Evolutionary conservation across 1,284 basidiomycete species (phyloP).

Genomic region (Ceratorhiza oryzae-sativae): DNA sequence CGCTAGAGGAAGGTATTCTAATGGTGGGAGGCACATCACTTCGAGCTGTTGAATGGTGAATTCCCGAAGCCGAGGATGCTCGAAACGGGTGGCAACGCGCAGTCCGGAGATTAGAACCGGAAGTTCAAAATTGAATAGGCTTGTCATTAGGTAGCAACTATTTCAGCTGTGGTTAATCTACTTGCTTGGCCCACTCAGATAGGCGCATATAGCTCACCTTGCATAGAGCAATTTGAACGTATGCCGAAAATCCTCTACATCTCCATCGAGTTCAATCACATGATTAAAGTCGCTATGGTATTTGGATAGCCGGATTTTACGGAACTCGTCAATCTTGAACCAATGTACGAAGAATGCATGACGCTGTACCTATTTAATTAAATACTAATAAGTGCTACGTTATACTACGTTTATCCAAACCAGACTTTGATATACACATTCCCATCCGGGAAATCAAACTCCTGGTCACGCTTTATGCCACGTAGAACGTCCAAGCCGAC

Average conservation of each 20-base stretch:
- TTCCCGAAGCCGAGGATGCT: slow-evolving; percentile 1
- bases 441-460: slow-evolving; percentile 11
- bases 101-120: not conserved
- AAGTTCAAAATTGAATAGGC: not conserved
- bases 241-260: not conserved
- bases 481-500: not conserved
- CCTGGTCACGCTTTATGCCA: not conserved
- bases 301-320: not conserved
- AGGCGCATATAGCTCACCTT: not conserved
- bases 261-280: not conserved
- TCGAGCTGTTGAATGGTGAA: slow-evolving; percentile 4
- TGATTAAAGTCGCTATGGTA: not conserved
- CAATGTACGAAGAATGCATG: not conserved
- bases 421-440: not conserved
- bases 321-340: not conserved
- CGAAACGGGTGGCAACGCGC: not conserved
- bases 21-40: not conserved
- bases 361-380: not conserved
- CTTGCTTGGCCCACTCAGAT: not conserved
- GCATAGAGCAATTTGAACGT: not conserved
- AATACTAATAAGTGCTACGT: too few relatives aligned
- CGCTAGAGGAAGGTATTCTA: slow-evolving; percentile 1
- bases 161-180: not conserved
- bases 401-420: too few relatives aligned
- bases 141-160: not conserved